These are phyloP conservation scores for Tylopilus vinaceipallidus DNA, from an alignment of 768 basidiomycete species.

Conservation along the genomic window DNA sequence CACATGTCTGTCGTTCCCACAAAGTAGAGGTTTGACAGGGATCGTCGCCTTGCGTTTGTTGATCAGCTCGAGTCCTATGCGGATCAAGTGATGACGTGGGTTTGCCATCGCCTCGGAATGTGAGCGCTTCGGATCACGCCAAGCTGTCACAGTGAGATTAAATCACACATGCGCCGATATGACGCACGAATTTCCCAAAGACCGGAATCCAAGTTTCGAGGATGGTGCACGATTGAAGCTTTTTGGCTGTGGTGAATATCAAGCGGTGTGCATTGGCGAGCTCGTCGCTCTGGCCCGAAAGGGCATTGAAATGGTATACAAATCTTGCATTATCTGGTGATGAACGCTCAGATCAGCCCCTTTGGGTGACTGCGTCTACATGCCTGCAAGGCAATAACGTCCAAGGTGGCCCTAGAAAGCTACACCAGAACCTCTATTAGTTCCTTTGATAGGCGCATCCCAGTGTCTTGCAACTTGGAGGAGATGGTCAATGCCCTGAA, in stretches of 20 bases:
- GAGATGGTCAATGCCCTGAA: not conserved
- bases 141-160: constrained; percentile 5
- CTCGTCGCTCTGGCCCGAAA: constrained; percentile 47
- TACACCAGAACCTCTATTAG: constrained; percentile 60
- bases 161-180: constrained; percentile 4
- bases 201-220: constrained; percentile 59
- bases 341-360: not conserved
- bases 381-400: constrained; percentile 72
- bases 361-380: constrained; percentile 1
- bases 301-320: constrained; percentile 51
- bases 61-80: constrained; percentile 54
- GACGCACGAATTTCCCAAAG: constrained; percentile 46
- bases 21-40: constrained; percentile 24
- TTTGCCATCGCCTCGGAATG: constrained; percentile 43
- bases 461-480: constrained; percentile 47
- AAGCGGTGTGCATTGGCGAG: constrained; percentile 53
- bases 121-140: constrained; percentile 37
- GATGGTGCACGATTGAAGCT: constrained; percentile 51
- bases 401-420: constrained; percentile 68
- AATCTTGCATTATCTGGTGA: constrained; percentile 42
- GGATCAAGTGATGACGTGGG: constrained; percentile 46
- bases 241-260: constrained; percentile 52
- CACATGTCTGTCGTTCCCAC: constrained; percentile 14
- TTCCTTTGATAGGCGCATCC: constrained; percentile 23
- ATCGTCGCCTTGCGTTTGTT: constrained; percentile 45